Evolutionary conservation across 2,329 filamentous ascomycete genomes (phyloP), one percentile per base, ranked within the genome.

Genomic region (Fusarium subtropicale): DNA sequence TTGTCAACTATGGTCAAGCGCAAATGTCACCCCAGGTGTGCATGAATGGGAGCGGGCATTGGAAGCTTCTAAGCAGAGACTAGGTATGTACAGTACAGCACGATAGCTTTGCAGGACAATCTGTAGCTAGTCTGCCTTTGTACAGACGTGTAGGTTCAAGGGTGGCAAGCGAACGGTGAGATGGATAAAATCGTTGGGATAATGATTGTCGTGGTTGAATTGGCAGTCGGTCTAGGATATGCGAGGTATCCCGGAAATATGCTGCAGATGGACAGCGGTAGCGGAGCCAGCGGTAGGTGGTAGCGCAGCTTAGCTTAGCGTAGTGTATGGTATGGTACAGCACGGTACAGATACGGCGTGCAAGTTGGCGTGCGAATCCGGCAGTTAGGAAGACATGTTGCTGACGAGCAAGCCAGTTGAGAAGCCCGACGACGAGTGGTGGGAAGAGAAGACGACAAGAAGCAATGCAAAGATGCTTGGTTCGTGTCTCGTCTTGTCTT

Each of bases 31-130:
- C 59, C 64, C 63, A 56, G 60, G 65, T 56, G 68, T 72, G 56
- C 52, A 51, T 71, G 62, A 67, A 71, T 70, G 71, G 73, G 64
- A 71, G 44, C 44, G 51, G 52, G 46, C 71, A 75, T 74, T 73
- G 65, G 63, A 62, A 51, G 56, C 56, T 64, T 50, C 48, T 50
- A 45, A 30, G 47, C 41, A 50, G 16, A 52, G 48, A 50, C 45
- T 33, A 56, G 53, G 53, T 58, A 66, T 41, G 61, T 46, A 58
- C 24, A 47, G 51, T 62, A 61, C 59, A 44, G 48, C 28, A 31
- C 33, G 53, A 48, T 56, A 58, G 60, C 58, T 66, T 63, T 60
- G 64, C 69, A 69, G 66, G 59, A 67, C 62, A 59, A 64, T 59
- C 42, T 69, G 60, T 48, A 56, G 44, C 51, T 70, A 50, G 60